These are phyloP conservation scores for Hamamelis virginiana DNA, from an alignment of 164 flowering plant genomes.

Conservation along the genomic window DNA sequence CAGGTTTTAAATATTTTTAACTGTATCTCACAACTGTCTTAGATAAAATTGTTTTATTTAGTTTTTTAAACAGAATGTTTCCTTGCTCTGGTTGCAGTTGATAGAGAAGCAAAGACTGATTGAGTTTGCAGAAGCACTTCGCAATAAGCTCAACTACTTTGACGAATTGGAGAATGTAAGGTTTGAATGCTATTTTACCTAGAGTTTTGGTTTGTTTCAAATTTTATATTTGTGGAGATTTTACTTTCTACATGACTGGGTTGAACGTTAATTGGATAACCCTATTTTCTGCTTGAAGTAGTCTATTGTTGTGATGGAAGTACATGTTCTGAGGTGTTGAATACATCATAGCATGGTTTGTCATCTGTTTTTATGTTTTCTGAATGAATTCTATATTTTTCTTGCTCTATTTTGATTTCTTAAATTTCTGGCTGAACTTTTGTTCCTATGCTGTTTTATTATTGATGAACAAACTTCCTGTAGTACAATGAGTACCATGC, in stretches of 20 bases:
- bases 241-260: background rate
- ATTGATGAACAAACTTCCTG: background rate
- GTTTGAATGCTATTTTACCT: conserved; percentile 38
- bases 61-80: too few species aligned
- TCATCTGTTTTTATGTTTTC: background rate
- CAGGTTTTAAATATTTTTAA: background rate
- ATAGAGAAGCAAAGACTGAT: conserved; percentile 85
- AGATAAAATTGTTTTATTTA: background rate
- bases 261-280: too few species aligned
- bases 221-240: background rate
- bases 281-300: too few species aligned
- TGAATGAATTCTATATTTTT: too few species aligned
- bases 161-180: conserved; percentile 99
- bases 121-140: conserved; percentile 93
- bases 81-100: conserved; percentile 49
- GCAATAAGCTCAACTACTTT: conserved; percentile 87
- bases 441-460: background rate
- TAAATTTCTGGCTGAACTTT: background rate
- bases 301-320: too few species aligned
- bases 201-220: conserved; percentile 10
- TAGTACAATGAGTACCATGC: background rate
- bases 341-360: too few species aligned
- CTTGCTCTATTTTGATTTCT: background rate
- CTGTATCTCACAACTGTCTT: background rate
- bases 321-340: too few species aligned